Conservation (phyloP, 2,329 filamentous ascomycete species). For the Elsinoe ampelina region DNA sequence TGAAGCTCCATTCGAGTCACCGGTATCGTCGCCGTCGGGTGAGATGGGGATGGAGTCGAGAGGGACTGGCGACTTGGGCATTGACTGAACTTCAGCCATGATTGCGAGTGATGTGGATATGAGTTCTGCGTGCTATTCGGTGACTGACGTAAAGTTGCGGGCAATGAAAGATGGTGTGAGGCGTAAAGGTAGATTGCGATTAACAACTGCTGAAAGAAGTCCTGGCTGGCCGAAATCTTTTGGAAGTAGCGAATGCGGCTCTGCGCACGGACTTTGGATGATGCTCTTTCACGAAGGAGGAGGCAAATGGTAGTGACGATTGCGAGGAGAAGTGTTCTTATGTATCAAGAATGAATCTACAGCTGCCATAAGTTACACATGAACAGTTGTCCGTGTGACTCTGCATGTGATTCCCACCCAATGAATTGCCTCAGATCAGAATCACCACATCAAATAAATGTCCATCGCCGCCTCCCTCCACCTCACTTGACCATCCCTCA, state of each 20-base stretch:
- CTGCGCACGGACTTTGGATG: neutral
- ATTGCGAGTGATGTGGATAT: slow-evolving; percentile 6
- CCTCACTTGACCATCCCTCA: neutral
- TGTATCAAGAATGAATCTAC: neutral
- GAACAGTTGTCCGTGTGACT: too few species aligned
- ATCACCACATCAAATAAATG: neutral
- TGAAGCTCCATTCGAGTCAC: slow-evolving; percentile 33
- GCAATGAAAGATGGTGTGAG: neutral
- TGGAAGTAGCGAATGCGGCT: slow-evolving; percentile 3
- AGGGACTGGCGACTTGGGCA: slow-evolving; percentile 38
- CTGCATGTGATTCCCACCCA: too few species aligned
- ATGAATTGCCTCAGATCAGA: too few species aligned
- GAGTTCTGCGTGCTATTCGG: neutral
- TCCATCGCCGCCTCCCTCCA: neutral
- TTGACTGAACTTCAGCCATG: slow-evolving; percentile 29
- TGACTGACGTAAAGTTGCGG: neutral
- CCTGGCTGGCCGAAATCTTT: neutral
- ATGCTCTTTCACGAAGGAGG: neutral
- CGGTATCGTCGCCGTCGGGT: slow-evolving; percentile 38
- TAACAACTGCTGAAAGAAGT: neutral
- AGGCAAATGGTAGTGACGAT: neutral
- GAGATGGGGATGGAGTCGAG: slow-evolving; percentile 49
- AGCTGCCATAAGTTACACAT: too few species aligned
- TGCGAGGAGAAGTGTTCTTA: neutral
- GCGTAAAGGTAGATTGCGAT: neutral